A percentile compares a stretch with the other conserved stretches of the same genome.
phyloP scores from a whole-genome alignment of 257 asterid species.

The Solanum pennellii region DNA sequence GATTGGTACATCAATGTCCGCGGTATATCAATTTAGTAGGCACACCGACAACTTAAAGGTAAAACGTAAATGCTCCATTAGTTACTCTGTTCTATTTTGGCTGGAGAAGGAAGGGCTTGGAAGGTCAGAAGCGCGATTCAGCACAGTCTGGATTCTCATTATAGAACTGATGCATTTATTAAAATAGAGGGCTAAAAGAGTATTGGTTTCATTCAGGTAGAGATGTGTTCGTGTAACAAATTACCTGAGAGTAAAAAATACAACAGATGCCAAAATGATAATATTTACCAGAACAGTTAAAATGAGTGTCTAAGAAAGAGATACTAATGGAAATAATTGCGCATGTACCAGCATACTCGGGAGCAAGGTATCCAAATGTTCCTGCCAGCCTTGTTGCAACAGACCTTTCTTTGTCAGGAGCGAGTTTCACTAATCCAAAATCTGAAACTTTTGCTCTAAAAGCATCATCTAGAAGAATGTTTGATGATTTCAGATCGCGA shows the following conservation, averaged over 20 bases:
- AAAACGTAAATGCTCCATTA: neutral
- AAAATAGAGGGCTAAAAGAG: neutral
- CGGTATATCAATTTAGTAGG: neutral
- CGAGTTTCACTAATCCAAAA: slow-evolving; percentile 75
- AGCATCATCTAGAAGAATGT: slow-evolving; percentile 55
- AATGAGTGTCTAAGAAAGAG: neutral
- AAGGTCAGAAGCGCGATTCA: neutral
- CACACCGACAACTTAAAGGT: neutral
- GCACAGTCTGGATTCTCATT: neutral
- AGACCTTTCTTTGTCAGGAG: slow-evolving; percentile 54
- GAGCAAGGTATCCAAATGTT: slow-evolving; percentile 81
- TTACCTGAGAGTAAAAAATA: neutral
- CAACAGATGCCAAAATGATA: neutral
- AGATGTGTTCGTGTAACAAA: neutral
- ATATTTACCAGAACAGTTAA: neutral
- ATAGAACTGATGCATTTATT: neutral
- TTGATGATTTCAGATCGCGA: slow-evolving; percentile 70
- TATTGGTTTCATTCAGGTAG: neutral
- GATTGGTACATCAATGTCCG: neutral
- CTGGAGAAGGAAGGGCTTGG: neutral
- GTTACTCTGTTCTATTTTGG: neutral
- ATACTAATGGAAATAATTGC: neutral
- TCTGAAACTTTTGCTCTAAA: slow-evolving; percentile 75
- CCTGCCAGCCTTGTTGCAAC: slow-evolving; percentile 70
- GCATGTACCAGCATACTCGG: slow-evolving; percentile 71